Percentiles rank a stretch among this genome's conserved stretches.
Conservation (phyloP, 305 asterid genomes). For the Fraxinus nigra region DNA sequence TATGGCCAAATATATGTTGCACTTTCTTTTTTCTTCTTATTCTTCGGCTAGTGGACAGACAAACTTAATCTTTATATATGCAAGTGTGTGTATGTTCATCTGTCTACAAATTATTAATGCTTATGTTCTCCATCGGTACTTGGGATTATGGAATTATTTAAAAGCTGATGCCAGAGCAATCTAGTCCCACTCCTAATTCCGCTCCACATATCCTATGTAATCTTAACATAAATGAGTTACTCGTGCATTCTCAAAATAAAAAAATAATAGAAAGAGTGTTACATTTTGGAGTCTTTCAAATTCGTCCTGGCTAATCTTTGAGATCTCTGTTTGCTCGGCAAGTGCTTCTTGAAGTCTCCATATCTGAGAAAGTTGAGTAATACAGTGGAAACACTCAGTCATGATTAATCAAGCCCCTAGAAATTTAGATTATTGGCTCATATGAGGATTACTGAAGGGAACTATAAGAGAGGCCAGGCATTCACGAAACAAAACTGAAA, state of each 20-base stretch:
- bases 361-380: slow-evolving; percentile 46
- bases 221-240: background rate
- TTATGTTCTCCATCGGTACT: background rate
- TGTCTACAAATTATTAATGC: background rate
- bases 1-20: background rate
- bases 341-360: slow-evolving; percentile 84
- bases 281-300: slow-evolving; percentile 87
- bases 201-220: background rate
- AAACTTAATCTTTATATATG: background rate
- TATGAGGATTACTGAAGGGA: background rate
- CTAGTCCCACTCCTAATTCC: background rate
- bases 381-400: background rate
- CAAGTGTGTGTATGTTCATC: background rate
- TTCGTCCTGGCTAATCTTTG: slow-evolving; percentile 83
- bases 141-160: background rate
- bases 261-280: slow-evolving; percentile 12
- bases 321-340: slow-evolving; percentile 69
- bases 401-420: background rate
- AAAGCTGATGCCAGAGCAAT: background rate
- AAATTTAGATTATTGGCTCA: background rate
- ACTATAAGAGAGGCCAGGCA: background rate
- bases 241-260: background rate
- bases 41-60: background rate
- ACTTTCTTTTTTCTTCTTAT: background rate
- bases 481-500: background rate